phyloP scores from a whole-genome alignment of 805 yeast species.

The Metschnikowia peoriensis region DNA sequence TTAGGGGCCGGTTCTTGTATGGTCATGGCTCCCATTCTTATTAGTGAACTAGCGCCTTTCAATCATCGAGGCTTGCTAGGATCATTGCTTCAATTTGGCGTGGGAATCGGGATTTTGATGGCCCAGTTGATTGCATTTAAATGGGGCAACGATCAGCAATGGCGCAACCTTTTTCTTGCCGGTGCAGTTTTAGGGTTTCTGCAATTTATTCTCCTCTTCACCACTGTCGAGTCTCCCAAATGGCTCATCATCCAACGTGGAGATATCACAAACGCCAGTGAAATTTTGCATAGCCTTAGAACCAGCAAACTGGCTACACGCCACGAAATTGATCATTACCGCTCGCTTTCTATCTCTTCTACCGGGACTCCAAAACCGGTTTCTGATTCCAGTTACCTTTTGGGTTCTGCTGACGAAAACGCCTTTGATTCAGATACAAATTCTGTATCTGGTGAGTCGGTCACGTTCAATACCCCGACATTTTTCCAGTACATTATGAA shows the following conservation, averaged over 20 bases:
- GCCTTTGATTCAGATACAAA: neutral
- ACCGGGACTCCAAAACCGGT: neutral
- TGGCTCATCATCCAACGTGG: conserved; percentile 37
- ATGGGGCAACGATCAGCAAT: conserved; percentile 36
- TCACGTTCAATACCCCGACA: conserved; percentile 21
- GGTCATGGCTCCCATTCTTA: conserved; percentile 40
- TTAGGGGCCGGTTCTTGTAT: conserved; percentile 39
- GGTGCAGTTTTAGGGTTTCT: conserved; percentile 24
- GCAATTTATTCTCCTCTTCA: conserved; percentile 32
- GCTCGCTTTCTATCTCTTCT: conserved; percentile 18
- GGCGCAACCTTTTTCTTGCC: conserved; percentile 35
- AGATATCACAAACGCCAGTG: conserved; percentile 28
- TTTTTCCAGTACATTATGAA: conserved; percentile 21
- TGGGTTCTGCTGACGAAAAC: neutral
- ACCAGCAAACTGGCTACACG: conserved; percentile 29
- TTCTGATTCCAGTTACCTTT: neutral
- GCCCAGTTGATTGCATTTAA: conserved; percentile 33
- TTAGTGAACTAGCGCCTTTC: conserved; percentile 40
- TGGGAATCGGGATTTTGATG: conserved; percentile 36
- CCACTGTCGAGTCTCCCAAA: conserved; percentile 41
- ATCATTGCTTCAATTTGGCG: conserved; percentile 36
- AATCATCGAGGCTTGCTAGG: conserved; percentile 44
- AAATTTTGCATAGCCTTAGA: conserved; percentile 27
- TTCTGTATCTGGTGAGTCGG: conserved; percentile 26
- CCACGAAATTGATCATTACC: conserved; percentile 39